Conservation (phyloP, 208 protist genomes). For the Vickermania ingenoplastis region DNA sequence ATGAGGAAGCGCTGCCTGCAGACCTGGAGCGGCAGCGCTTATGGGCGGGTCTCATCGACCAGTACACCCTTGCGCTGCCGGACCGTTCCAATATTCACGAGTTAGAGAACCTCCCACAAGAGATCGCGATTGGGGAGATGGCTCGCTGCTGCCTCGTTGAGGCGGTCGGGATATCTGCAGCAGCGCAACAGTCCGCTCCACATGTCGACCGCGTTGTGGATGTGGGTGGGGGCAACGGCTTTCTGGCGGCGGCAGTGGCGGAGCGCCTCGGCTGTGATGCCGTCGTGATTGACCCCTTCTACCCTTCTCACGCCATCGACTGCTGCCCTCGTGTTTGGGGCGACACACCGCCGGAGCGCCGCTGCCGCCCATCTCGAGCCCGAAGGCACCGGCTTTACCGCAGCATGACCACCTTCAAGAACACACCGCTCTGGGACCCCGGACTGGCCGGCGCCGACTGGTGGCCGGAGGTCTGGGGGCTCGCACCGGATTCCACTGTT, state of each 20-base stretch:
- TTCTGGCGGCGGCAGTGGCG: slow-evolving; percentile 54
- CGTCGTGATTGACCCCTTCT: slow-evolving; percentile 66
- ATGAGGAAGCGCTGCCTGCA: too few species aligned
- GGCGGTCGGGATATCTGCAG: not conserved
- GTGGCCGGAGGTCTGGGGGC: slow-evolving; percentile 26
- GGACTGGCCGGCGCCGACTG: not conserved
- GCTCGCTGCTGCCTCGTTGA: slow-evolving; percentile 7
- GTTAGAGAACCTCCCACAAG: slow-evolving; percentile 76
- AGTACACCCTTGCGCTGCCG: slow-evolving; percentile 53
- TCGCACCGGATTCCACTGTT: not conserved
- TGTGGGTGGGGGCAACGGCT: slow-evolving; percentile 74
- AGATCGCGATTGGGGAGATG: slow-evolving; percentile 70
- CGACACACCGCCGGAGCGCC: slow-evolving; percentile 19
- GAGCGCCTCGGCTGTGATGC: slow-evolving; percentile 49
- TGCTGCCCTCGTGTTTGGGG: slow-evolving; percentile 43
- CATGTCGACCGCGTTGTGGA: slow-evolving; percentile 38
- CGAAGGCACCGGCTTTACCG: slow-evolving; percentile 27
- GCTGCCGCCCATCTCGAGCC: slow-evolving; percentile 17
- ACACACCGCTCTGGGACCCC: slow-evolving; percentile 11
- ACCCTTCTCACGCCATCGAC: slow-evolving; percentile 62
- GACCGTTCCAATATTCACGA: slow-evolving; percentile 74
- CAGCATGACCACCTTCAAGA: slow-evolving; percentile 25
- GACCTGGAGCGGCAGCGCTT: not conserved
- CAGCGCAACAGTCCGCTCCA: not conserved
- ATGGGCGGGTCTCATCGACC: slow-evolving; percentile 41